A percentile compares a stretch with the other conserved stretches of the same genome.
Evolutionary conservation across 768 basidiomycete genomes (phyloP).

Genomic region (Dioszegia crocea): DNA sequence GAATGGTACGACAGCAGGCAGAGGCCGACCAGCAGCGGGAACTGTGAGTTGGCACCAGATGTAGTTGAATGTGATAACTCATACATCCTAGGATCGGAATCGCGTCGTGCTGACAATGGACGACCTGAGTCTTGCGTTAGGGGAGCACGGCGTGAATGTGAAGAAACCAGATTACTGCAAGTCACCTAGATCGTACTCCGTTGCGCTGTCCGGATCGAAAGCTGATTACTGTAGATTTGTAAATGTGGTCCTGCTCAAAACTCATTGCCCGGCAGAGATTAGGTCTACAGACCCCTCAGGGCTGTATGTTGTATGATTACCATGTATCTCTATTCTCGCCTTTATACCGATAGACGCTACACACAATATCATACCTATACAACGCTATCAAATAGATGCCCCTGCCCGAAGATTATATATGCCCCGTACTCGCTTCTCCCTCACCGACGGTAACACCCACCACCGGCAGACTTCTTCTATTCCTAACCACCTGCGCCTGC

Average conservation of each 20-base stretch:
- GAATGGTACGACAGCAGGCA: slow-evolving; percentile 54
- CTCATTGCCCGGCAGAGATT: background rate
- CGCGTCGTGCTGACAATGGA: slow-evolving; percentile 96
- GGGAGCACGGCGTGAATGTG: slow-evolving; percentile 92
- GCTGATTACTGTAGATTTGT: background rate
- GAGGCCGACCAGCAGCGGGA: slow-evolving; percentile 52
- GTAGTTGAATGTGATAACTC: background rate
- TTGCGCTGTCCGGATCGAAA: too few relatives aligned
- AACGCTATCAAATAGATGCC: too few relatives aligned
- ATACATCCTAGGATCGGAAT: slow-evolving; percentile 56
- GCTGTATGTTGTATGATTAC: background rate
- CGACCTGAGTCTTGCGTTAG: slow-evolving; percentile 82
- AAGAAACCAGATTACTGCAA: slow-evolving; percentile 85
- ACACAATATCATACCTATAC: background rate
- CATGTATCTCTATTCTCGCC: background rate
- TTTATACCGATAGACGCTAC: too few relatives aligned
- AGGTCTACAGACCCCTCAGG: background rate
- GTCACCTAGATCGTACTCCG: slow-evolving; percentile 17
- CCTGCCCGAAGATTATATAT: too few relatives aligned
- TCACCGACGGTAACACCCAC: background rate
- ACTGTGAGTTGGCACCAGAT: slow-evolving; percentile 55
- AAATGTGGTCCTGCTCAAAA: background rate
- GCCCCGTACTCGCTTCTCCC: too few relatives aligned
- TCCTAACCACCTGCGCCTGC: background rate
- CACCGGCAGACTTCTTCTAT: slow-evolving; percentile 6